phyloP scores from a whole-genome alignment of 768 basidiomycete genomes.

The Boletus rubroflammeus region DNA sequence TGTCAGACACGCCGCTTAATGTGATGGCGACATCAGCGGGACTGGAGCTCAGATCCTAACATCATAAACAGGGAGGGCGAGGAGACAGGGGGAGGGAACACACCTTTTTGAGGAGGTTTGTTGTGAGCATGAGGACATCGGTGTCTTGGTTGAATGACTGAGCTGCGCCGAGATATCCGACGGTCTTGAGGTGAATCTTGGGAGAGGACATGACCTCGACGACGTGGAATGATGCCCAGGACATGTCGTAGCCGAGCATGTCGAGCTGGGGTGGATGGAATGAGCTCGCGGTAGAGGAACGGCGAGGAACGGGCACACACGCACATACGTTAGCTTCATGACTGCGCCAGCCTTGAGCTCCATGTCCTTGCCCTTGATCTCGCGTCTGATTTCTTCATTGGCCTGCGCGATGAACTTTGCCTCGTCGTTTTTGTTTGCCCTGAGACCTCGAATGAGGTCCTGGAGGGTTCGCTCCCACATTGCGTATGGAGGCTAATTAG shows the following conservation, averaged over 20 bases:
- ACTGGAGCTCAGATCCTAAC: constrained; percentile 74
- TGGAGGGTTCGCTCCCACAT: constrained; percentile 98
- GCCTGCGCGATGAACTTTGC: constrained; percentile 88
- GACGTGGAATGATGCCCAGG: constrained; percentile 94
- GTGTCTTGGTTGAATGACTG: constrained; percentile 93
- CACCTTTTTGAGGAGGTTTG: constrained; percentile 93
- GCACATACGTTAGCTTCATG: constrained; percentile 93
- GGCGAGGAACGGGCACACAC: constrained; percentile 32
- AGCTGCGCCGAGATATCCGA: constrained; percentile 91
- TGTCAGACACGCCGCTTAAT: constrained; percentile 78
- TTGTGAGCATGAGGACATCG: constrained; percentile 95
- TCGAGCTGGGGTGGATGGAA: constrained; percentile 61
- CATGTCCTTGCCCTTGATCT: constrained; percentile 94
- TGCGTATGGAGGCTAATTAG: not conserved
- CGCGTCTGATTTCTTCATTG: constrained; percentile 89
- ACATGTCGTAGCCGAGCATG: constrained; percentile 95
- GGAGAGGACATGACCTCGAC: constrained; percentile 97
- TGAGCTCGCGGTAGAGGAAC: constrained; percentile 4
- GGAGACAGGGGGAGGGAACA: constrained; percentile 16
- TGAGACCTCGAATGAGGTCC: constrained; percentile 91
- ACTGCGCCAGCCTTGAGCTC: constrained; percentile 94
- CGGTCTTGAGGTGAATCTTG: constrained; percentile 86
- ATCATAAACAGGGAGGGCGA: constrained; percentile 8
- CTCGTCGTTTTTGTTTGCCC: constrained; percentile 94
- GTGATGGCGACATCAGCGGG: constrained; percentile 74